Percentiles rank a stretch among this genome's conserved stretches.
phyloP scores from a whole-genome alignment of 2,329 filamentous ascomycete genomes.

The Polytolypa hystricis region DNA sequence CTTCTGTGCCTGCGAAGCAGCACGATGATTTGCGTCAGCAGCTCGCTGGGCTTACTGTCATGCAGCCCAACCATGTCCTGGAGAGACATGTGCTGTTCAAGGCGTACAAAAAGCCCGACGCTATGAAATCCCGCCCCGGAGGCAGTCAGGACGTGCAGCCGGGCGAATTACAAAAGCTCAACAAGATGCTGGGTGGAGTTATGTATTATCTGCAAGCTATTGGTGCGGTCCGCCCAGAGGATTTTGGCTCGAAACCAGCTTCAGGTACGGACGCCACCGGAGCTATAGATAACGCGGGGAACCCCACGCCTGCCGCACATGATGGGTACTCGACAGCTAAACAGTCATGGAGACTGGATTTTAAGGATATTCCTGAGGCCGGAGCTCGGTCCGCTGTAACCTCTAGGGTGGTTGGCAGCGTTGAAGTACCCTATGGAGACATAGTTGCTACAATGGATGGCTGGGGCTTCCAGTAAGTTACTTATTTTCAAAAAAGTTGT shows the following conservation, averaged over 20 bases:
- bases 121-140: conserved; percentile 29
- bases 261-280: conserved; percentile 23
- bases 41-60: conserved; percentile 49
- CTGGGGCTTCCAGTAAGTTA: conserved; percentile 42
- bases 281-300: too few species aligned
- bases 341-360: conserved; percentile 36
- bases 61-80: conserved; percentile 45
- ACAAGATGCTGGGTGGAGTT: conserved; percentile 38
- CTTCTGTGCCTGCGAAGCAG: conserved; percentile 44
- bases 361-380: conserved; percentile 39
- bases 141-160: conserved; percentile 36
- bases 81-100: conserved; percentile 51
- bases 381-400: conserved; percentile 44
- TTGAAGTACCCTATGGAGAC: conserved; percentile 39
- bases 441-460: conserved; percentile 40
- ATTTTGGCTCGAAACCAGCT: conserved; percentile 20
- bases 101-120: conserved; percentile 38
- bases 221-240: conserved; percentile 29
- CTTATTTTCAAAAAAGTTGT: conserved; percentile 9
- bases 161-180: conserved; percentile 33
- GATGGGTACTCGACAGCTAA: conserved; percentile 23
- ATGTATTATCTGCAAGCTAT: conserved; percentile 46
- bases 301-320: conserved; percentile 4
- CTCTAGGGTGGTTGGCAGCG: conserved; percentile 41
- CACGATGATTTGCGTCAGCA: conserved; percentile 52